Conservation (phyloP, 192 early-diverging fungal genomes). For the Dissophora globulifera region DNA sequence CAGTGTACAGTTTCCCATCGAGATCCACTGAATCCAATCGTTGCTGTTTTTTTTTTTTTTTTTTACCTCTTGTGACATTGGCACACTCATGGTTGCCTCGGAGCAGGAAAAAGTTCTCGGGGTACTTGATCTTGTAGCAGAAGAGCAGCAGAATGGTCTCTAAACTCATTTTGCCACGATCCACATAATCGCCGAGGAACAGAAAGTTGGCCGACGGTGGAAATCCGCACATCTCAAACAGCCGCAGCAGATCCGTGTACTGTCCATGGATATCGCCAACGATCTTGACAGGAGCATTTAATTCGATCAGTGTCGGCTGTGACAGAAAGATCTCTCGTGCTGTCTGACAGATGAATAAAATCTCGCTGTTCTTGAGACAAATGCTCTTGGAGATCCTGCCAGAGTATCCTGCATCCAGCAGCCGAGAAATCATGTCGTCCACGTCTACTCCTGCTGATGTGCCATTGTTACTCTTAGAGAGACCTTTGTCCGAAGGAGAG, state of each 20-base stretch:
- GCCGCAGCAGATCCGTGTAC: constrained; percentile 88
- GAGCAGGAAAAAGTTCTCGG: constrained; percentile 95
- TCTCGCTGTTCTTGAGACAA: constrained; percentile 88
- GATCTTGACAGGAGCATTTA: constrained; percentile 81
- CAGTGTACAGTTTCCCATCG: neutral
- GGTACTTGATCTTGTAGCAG: constrained; percentile 97
- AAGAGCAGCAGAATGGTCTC: constrained; percentile 94
- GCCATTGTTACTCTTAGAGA: too few species aligned
- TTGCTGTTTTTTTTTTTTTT: neutral
- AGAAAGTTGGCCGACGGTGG: constrained; percentile 92
- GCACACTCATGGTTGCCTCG: constrained; percentile 98
- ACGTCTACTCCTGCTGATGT: constrained; percentile 59
- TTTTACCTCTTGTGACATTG: constrained; percentile 83
- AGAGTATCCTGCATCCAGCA: constrained; percentile 82
- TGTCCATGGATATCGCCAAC: constrained; percentile 97
- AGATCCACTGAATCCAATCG: neutral
- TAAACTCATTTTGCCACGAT: constrained; percentile 94
- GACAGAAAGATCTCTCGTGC: constrained; percentile 89
- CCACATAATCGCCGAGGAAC: constrained; percentile 96
- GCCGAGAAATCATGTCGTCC: constrained; percentile 90
- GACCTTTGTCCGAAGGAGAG: constrained; percentile 7
- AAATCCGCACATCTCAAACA: constrained; percentile 95
- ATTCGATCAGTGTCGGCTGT: constrained; percentile 84
- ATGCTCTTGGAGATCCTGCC: constrained; percentile 78
- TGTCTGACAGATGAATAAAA: constrained; percentile 83